Conservation (phyloP, 768 basidiomycete species). For the Candolleomyces eurysporus region DNA sequence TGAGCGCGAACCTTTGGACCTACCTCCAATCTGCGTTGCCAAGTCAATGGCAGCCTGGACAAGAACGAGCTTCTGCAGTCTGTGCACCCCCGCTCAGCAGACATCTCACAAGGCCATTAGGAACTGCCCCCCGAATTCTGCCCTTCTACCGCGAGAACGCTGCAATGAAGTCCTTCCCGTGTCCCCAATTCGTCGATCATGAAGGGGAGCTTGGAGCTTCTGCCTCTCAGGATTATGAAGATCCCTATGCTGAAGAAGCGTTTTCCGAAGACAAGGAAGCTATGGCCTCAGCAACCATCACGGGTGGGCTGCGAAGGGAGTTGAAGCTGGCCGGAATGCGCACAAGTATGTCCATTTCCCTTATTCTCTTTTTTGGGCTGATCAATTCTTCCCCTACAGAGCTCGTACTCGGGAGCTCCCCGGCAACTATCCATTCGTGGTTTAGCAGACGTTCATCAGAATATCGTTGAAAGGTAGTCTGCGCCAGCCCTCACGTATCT, state of each 20-base stretch:
- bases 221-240: neutral
- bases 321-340: neutral
- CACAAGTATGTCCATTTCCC: neutral
- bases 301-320: too few relatives aligned
- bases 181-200: constrained; percentile 18
- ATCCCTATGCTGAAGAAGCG: neutral
- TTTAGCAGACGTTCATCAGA: constrained; percentile 50
- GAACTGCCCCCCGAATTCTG: constrained; percentile 52
- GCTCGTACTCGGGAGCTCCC: constrained; percentile 72
- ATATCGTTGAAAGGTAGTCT: constrained; percentile 46
- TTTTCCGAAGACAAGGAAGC: neutral
- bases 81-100: constrained; percentile 48
- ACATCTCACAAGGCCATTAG: constrained; percentile 48
- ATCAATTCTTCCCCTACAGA: constrained; percentile 38
- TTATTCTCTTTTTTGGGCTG: neutral
- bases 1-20: constrained; percentile 49
- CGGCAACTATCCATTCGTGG: constrained; percentile 61
- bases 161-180: constrained; percentile 9
- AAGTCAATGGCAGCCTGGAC: constrained; percentile 53
- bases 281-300: too few relatives aligned
- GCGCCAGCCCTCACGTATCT: constrained; percentile 47
- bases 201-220: constrained; percentile 16
- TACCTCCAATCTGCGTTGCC: constrained; percentile 36
- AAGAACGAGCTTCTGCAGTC: constrained; percentile 52
- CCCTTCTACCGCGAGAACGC: constrained; percentile 37